Conservation (phyloP, 1,284 basidiomycete genomes). For the Golubevia sp. region DNA sequence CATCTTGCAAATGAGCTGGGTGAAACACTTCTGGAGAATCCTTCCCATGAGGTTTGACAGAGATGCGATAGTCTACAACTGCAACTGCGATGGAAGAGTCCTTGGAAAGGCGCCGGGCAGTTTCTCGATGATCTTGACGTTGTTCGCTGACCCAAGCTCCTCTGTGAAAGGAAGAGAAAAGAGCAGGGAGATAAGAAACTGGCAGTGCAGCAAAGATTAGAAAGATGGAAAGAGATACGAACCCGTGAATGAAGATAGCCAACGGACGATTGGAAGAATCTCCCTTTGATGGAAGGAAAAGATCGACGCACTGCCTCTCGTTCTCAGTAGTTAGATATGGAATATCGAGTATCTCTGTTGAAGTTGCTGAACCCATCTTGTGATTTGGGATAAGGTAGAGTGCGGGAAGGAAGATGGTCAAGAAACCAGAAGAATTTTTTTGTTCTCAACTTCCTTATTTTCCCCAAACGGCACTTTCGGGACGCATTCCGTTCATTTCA, state of each 20-base stretch:
- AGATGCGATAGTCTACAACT: background rate
- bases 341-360: too few species aligned
- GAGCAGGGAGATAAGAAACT: background rate
- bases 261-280: background rate
- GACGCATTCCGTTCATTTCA: too few species aligned
- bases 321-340: too few species aligned
- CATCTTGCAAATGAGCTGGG: background rate
- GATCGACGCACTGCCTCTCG: too few species aligned
- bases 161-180: background rate
- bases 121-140: background rate
- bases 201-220: too few species aligned
- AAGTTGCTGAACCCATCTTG: too few species aligned
- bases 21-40: background rate
- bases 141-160: background rate
- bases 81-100: background rate
- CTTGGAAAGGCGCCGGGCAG: background rate
- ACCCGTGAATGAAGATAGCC: background rate
- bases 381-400: too few species aligned
- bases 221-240: background rate
- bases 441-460: too few species aligned
- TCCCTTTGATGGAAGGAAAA: too few species aligned
- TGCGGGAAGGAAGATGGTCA: too few species aligned
- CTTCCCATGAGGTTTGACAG: background rate
- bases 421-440: too few species aligned
- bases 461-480: too few species aligned